Evolutionary conservation across 78 protist species (phyloP).

Genomic region (Salpingoeca rosetta): DNA sequence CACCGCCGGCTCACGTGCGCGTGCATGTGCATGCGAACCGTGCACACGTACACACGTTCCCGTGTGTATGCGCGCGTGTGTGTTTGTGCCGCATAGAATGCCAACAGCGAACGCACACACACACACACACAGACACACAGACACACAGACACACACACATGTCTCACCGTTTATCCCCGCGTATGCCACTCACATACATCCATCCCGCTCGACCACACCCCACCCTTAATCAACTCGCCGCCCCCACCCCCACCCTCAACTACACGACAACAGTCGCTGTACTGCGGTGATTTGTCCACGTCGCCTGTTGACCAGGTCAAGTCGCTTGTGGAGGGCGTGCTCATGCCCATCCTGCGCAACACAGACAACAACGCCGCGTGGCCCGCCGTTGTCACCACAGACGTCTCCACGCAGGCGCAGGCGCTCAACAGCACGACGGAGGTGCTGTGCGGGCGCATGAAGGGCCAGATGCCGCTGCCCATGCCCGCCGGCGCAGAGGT

Average conservation of each 20-base stretch:
- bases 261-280: neutral
- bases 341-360: conserved; percentile 15
- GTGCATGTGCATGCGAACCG: too few species aligned
- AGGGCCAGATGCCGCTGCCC: conserved; percentile 47
- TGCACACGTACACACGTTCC: too few species aligned
- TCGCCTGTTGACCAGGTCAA: conserved; percentile 12
- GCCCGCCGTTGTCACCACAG: conserved; percentile 20
- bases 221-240: neutral
- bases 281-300: conserved; percentile 15
- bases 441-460: conserved; percentile 18
- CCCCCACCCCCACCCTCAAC: neutral
- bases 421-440: neutral
- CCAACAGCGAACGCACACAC: too few species aligned
- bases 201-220: neutral
- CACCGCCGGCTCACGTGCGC: too few species aligned
- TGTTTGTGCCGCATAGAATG: too few species aligned
- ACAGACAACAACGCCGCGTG: neutral
- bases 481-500: conserved; percentile 28
- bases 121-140: too few species aligned
- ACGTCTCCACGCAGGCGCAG: conserved; percentile 15
- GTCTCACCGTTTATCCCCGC: neutral
- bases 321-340: conserved; percentile 1
- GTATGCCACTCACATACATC: neutral
- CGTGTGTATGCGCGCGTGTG: too few species aligned
- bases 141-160: too few species aligned